Evolutionary conservation across 116 monocot species (phyloP).

Genomic region (Dioscorea cayenensis): DNA sequence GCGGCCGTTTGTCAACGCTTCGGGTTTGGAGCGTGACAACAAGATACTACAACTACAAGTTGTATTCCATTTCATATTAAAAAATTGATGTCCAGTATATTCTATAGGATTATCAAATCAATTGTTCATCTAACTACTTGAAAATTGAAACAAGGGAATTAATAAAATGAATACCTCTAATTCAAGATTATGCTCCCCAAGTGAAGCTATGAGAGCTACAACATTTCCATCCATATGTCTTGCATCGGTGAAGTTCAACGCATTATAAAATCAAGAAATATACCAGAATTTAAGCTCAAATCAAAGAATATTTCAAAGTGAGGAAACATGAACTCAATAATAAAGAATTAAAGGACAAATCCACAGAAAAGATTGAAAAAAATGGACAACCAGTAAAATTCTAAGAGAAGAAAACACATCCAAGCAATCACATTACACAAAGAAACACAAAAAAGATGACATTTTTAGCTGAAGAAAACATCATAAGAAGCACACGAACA

Average conservation of each 20-base stretch:
- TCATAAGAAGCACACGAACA: neutral
- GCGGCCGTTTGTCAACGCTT: no score
- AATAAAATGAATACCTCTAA: conserved; percentile 23
- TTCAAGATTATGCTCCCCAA: conserved; percentile 40
- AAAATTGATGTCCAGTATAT: no score
- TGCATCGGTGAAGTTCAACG: conserved; percentile 7
- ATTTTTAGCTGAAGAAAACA: neutral
- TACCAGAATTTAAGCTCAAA: neutral
- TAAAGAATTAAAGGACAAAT: no score
- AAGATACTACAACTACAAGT: no score
- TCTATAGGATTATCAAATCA: no score
- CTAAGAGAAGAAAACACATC: no score
- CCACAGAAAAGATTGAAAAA: no score
- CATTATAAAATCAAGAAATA: neutral
- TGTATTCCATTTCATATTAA: no score
- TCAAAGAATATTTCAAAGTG: no score
- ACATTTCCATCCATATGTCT: conserved; percentile 59
- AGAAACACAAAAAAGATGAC: neutral
- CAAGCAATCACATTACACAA: neutral
- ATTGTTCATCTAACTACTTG: neutral
- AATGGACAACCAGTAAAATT: no score
- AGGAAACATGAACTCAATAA: no score
- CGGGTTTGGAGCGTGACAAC: no score
- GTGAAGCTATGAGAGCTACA: conserved; percentile 36
- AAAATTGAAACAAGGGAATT: neutral